These are phyloP conservation scores for Ustilaginoidea virens DNA, from an alignment of 2,329 filamentous ascomycete genomes.

Conservation along the genomic window DNA sequence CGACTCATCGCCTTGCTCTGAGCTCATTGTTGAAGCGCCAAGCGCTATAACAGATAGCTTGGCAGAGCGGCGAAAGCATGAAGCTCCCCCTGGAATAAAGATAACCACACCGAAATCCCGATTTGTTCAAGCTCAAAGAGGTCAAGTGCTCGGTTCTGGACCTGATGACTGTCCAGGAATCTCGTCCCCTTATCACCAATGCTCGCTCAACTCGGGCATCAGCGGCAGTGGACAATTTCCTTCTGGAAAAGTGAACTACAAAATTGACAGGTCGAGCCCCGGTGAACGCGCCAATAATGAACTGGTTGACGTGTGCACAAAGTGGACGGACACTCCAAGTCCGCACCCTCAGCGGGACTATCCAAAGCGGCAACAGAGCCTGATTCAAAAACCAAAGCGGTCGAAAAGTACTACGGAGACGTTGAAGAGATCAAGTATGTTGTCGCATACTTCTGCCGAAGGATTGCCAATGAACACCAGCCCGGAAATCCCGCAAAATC, in stretches of 20 bases:
- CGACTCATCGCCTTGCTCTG: neutral
- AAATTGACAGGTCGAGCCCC: neutral
- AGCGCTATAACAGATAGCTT: neutral
- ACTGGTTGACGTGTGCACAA: slow-evolving; percentile 10
- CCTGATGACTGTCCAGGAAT: neutral
- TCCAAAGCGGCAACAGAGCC: slow-evolving; percentile 5
- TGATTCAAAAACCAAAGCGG: slow-evolving; percentile 10
- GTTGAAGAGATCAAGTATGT: slow-evolving; percentile 2
- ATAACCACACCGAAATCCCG: slow-evolving; percentile 1
- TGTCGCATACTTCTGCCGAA: neutral
- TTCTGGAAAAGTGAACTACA: neutral
- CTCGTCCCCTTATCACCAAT: neutral
- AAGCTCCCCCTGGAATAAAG: slow-evolving; percentile 1
- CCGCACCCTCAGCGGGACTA: slow-evolving; percentile 9
- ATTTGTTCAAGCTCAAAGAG: too few species aligned
- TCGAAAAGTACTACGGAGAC: slow-evolving; percentile 15
- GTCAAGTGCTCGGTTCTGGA: too few species aligned
- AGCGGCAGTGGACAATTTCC: neutral
- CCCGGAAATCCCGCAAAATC: neutral
- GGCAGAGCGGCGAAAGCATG: slow-evolving; percentile 2
- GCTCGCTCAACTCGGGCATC: too few species aligned
- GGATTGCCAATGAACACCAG: neutral
- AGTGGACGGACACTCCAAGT: slow-evolving; percentile 8
- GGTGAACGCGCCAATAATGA: slow-evolving; percentile 6
- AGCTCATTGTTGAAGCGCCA: neutral